Evolutionary conservation across 164 flowering plant genomes (phyloP).

Genomic region (Vitis vinifera): DNA sequence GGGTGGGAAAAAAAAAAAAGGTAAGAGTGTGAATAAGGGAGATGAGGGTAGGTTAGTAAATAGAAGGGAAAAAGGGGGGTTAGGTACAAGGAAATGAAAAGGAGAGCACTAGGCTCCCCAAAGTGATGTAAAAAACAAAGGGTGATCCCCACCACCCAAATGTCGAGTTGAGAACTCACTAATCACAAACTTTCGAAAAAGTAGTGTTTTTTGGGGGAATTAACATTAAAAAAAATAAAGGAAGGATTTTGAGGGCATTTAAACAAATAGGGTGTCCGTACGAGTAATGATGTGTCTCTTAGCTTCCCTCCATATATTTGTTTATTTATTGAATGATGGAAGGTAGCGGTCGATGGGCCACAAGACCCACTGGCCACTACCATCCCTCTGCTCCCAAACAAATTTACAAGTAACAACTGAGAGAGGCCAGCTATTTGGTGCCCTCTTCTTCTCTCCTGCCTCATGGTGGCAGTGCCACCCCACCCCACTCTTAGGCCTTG

Average conservation of each 20-base stretch:
- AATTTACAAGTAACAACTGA: background rate
- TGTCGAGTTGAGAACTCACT: conserved; percentile 25
- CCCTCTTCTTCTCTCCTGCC: too few relatives aligned
- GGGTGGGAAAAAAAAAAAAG: too few relatives aligned
- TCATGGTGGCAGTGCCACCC: too few relatives aligned
- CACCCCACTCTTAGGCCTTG: too few relatives aligned
- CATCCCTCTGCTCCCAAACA: conserved; percentile 19
- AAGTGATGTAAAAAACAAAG: background rate
- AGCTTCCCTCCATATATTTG: conserved; percentile 4
- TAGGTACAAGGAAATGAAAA: background rate
- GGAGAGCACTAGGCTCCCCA: conserved; percentile 5
- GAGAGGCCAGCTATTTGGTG: background rate
- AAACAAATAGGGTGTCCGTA: conserved; percentile 20
- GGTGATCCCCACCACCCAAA: conserved; percentile 20
- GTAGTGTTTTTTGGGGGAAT: conserved; percentile 3
- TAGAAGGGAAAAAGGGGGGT: background rate
- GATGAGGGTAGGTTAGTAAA: background rate
- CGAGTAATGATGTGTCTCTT: conserved; percentile 37
- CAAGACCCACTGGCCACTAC: conserved; percentile 7
- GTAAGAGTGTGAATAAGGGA: too few relatives aligned
- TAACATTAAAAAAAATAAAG: background rate
- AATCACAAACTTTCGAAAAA: conserved; percentile 9
- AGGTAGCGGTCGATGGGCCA: conserved; percentile 20
- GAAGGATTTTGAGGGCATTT: conserved; percentile 7
- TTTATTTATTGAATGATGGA: background rate